Evolutionary conservation across 2,329 filamentous ascomycete species (phyloP).

Genomic region (Penicillium sclerotiorum): DNA sequence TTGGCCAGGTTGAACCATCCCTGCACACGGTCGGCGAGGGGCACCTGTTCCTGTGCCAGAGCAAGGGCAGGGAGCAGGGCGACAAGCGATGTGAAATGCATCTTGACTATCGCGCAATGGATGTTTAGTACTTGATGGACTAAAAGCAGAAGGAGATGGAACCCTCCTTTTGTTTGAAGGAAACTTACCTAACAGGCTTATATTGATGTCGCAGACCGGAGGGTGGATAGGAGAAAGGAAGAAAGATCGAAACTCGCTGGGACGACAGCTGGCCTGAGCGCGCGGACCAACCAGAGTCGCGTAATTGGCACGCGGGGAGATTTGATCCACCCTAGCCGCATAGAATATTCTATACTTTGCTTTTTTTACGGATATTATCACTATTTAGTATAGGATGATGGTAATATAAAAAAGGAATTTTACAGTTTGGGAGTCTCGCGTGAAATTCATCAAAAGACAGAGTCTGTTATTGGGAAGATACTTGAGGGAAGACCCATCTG

Average conservation of each 20-base stretch:
- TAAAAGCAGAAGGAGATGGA: conserved; percentile 5
- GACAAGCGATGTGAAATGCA: conserved; percentile 58
- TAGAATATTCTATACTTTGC: background rate
- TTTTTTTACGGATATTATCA: background rate
- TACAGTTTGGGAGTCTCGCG: no score
- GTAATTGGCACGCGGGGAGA: conserved; percentile 16
- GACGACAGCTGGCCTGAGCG: conserved; percentile 38
- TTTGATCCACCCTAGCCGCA: background rate
- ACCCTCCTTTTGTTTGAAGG: background rate
- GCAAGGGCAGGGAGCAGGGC: conserved; percentile 54
- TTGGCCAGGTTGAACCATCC: conserved; percentile 57
- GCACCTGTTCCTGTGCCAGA: conserved; percentile 61
- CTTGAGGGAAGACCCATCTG: background rate
- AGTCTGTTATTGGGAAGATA: background rate
- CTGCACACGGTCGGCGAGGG: conserved; percentile 49
- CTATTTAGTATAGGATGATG: background rate
- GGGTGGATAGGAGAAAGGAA: conserved; percentile 25
- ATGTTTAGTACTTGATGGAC: background rate
- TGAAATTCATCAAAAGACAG: no score
- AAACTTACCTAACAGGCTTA: conserved; percentile 8
- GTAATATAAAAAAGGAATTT: no score
- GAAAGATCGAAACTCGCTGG: conserved; percentile 23
- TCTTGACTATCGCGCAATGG: conserved; percentile 35
- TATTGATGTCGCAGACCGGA: conserved; percentile 21
- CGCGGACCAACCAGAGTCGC: conserved; percentile 22